A percentile compares a stretch with the other conserved stretches of the same genome.
Evolutionary conservation across 768 basidiomycete genomes (phyloP).

Genomic region (Russula brevipes): DNA sequence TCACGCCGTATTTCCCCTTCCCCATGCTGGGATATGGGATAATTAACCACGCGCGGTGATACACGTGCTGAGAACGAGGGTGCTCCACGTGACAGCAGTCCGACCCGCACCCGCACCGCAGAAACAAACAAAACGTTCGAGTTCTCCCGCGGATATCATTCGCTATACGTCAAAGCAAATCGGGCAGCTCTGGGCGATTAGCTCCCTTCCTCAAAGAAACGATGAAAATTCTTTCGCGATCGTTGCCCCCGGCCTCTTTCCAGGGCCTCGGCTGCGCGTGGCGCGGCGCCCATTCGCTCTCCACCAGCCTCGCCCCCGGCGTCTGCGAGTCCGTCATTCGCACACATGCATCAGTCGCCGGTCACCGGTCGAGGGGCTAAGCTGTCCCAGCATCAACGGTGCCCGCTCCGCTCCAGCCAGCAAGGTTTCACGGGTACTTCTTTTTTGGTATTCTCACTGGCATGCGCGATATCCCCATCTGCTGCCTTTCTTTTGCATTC

Average conservation of each 20-base stretch:
- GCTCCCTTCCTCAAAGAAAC: background rate
- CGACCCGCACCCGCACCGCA: too few species aligned
- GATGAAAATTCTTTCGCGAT: conserved; percentile 1
- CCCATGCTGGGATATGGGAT: too few species aligned
- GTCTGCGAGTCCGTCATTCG: background rate
- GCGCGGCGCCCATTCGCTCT: background rate
- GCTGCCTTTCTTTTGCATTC: too few species aligned
- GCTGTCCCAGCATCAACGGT: too few species aligned
- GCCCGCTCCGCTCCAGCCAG: too few species aligned
- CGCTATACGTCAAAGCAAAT: background rate
- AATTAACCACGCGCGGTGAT: background rate
- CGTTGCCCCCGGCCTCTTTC: background rate
- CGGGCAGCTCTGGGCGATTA: conserved; percentile 10
- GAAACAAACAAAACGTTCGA: too few species aligned
- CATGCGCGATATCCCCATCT: too few species aligned
- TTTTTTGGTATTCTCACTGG: background rate
- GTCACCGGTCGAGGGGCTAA: background rate
- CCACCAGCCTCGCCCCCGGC: background rate
- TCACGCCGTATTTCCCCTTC: too few species aligned
- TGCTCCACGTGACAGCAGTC: background rate
- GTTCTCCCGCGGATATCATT: too few species aligned
- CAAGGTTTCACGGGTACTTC: background rate
- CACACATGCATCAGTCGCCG: background rate
- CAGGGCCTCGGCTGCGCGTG: background rate
- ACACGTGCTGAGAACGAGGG: background rate